Base-by-base conservation (phyloP, 2,329 filamentous ascomycete species). In the Alternaria dauci region DNA sequence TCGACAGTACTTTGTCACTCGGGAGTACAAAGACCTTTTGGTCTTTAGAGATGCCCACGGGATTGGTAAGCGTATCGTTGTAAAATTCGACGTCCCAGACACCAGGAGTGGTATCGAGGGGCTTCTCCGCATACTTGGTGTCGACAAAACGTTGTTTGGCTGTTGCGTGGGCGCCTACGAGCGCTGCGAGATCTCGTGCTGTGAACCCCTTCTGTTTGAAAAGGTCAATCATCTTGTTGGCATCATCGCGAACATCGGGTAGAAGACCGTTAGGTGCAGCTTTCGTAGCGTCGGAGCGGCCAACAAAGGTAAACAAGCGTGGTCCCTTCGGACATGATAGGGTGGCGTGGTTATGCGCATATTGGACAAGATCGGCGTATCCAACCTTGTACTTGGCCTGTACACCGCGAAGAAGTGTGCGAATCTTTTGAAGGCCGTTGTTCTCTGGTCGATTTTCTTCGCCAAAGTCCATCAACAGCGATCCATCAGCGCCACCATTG, bases 281-380 rank as follows among this genome's bases (percentile, higher is more conserved):
- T 8, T 65, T 68, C 14, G 72, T 68, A 46, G 79, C 76, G 65
- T 87, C 84, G 23, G 71, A 76, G 52, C 85, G 80, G 30, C 85
- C 85, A 8, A 84, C 80, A 59, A 83, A 83, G n/a, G 81, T 80
- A 16, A 79, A 72, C 38, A 87, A 81, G 11, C 80, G 79, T 3
- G 85, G 85, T 0, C 85, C 85, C n/a, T 83, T 76, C 1, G 85
- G 82, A 52, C 85, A 85, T 23, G 80, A 78, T 2, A 83, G 80
- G 4, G 83, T 82, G 4, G 82, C 84, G 41, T 83, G 48, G 76
- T 78, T 73, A 78, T 71, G 70, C 3, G 80, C 83, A 51, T 85
- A 81, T 69, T 86, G 83, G 41, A 86, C 82, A 20, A 87, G 75
- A 71, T 88, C 85, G 18, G 85, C 85, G 63, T 84, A 83, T 11